Conservation (phyloP, 2,329 filamentous ascomycete genomes). For the Fusarium coffeatum region DNA sequence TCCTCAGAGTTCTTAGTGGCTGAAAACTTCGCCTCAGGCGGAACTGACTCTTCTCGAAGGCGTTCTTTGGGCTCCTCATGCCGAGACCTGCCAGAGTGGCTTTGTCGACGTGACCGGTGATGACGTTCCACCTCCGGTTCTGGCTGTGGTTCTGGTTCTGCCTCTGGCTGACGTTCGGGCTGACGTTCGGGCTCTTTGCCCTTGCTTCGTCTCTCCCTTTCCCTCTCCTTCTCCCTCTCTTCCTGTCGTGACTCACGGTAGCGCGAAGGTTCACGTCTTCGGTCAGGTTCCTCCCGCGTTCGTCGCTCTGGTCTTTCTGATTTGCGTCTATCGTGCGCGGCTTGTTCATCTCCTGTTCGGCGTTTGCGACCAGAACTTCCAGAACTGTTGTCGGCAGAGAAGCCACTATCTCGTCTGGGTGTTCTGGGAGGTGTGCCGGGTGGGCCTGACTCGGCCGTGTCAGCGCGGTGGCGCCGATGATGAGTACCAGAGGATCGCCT, state of each 20-base stretch:
- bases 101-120: constrained; percentile 57
- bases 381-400: constrained; percentile 55
- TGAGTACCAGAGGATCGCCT: constrained; percentile 45
- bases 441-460: constrained; percentile 51
- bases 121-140: constrained; percentile 44
- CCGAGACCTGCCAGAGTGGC: constrained; percentile 52
- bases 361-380: constrained; percentile 50
- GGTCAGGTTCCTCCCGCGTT: constrained; percentile 41
- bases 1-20: constrained; percentile 55
- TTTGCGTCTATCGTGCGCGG: constrained; percentile 62
- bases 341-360: constrained; percentile 62
- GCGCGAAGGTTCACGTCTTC: constrained; percentile 31
- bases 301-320: constrained; percentile 56
- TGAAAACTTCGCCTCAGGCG: constrained; percentile 57
- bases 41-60: constrained; percentile 38
- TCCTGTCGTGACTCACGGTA: constrained; percentile 12
- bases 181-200: constrained; percentile 47
- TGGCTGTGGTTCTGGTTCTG: constrained; percentile 33
- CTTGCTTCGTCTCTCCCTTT: constrained; percentile 34
- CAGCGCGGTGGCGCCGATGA: constrained; percentile 54
- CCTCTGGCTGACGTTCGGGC: constrained; percentile 12
- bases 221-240: constrained; percentile 2
- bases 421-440: constrained; percentile 52
- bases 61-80: constrained; percentile 49
- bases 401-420: constrained; percentile 61